These are phyloP conservation scores for Chrysochromulina tobinii DNA, from an alignment of 78 protist species.

Conservation along the genomic window DNA sequence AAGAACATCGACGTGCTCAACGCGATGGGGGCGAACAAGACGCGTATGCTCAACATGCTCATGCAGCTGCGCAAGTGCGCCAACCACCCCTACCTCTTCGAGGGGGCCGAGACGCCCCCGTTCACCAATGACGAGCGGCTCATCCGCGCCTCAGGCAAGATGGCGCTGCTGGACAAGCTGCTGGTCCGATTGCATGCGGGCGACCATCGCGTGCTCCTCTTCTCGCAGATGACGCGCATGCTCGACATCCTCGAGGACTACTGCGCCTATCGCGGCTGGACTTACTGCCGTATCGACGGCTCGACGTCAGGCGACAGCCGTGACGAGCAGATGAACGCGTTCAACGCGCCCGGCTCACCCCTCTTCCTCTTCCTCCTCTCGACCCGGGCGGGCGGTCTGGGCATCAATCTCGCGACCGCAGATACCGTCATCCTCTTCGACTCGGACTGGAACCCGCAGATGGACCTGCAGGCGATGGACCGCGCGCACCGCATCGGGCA, in stretches of 20 bases:
- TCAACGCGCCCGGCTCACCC: constrained; percentile 72
- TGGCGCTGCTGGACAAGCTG: constrained; percentile 71
- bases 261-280: constrained; percentile 44
- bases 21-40: not conserved
- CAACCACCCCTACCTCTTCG: constrained; percentile 91
- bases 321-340: constrained; percentile 84
- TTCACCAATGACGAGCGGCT: constrained; percentile 7
- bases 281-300: constrained; percentile 22
- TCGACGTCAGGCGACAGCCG: constrained; percentile 66
- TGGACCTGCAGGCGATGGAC: constrained; percentile 98
- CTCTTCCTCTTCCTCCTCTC: constrained; percentile 81
- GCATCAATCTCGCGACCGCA: constrained; percentile 96
- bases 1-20: constrained; percentile 27
- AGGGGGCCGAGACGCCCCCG: constrained; percentile 65
- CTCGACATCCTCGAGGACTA: constrained; percentile 92
- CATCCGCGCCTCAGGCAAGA: constrained; percentile 84
- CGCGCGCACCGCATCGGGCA: constrained; percentile 98
- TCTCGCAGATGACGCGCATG: constrained; percentile 86
- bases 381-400: constrained; percentile 95
- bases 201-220: constrained; percentile 88
- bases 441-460: constrained; percentile 96
- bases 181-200: constrained; percentile 27
- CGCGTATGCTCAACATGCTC: not conserved
- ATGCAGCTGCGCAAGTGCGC: constrained; percentile 56
- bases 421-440: constrained; percentile 96